These are phyloP conservation scores for Breviolum minutum DNA, from an alignment of 73 alveolate species.

Conservation along the genomic window DNA sequence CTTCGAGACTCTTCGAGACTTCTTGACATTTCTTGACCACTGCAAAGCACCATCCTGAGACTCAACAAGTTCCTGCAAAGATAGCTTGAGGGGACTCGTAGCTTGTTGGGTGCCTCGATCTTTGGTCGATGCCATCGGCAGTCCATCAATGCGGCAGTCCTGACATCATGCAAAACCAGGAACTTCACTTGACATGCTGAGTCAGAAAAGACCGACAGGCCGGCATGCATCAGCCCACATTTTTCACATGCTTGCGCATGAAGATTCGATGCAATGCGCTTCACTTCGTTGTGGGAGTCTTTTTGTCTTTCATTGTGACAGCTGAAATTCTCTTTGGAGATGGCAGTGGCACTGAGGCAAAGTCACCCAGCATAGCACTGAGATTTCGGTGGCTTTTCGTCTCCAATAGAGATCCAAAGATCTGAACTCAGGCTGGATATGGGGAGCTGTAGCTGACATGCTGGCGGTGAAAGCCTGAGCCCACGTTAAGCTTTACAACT, in stretches of 20 bases:
- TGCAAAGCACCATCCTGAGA: background rate
- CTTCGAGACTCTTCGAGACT: too few relatives aligned
- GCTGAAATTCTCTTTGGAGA: too few relatives aligned
- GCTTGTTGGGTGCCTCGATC: background rate
- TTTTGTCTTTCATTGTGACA: background rate
- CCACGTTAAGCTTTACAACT: background rate
- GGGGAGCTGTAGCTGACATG: constrained; percentile 22
- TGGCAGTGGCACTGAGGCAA: background rate
- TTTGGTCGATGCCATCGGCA: background rate
- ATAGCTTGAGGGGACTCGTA: constrained; percentile 33
- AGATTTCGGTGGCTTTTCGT: background rate
- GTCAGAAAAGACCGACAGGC: background rate
- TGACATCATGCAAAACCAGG: constrained; percentile 24
- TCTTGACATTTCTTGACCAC: too few relatives aligned
- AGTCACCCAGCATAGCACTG: background rate
- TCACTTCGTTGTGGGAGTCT: too few relatives aligned
- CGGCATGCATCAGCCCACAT: background rate
- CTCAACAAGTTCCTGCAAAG: constrained; percentile 33
- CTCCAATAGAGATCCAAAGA: too few relatives aligned
- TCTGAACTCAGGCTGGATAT: constrained; percentile 3
- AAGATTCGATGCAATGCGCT: too few relatives aligned
- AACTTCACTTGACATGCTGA: constrained; percentile 28
- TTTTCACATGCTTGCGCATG: too few relatives aligned
- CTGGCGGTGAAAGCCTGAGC: background rate
- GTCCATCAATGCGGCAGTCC: background rate